These are phyloP conservation scores for Ophiostoma sp. DNA, from an alignment of 2,329 filamentous ascomycete genomes.

Conservation along the genomic window DNA sequence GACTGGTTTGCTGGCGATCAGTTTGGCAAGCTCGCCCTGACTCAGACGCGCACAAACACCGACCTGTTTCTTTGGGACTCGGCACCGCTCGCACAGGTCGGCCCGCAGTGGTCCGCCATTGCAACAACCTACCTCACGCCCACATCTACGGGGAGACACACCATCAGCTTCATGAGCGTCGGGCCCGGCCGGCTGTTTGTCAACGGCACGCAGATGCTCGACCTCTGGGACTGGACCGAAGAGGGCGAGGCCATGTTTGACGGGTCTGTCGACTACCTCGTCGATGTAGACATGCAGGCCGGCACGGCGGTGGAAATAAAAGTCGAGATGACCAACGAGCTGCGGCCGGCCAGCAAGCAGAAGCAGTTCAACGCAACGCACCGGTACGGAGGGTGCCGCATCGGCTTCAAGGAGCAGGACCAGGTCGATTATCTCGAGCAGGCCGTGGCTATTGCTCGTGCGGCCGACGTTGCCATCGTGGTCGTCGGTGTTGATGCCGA, in stretches of 20 bases:
- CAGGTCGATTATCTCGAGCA: conserved; percentile 58
- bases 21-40: conserved; percentile 38
- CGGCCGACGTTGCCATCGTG: conserved; percentile 62
- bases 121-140: conserved; percentile 57
- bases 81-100: background rate
- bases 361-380: conserved; percentile 53
- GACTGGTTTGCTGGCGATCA: conserved; percentile 62
- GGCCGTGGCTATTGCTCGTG: conserved; percentile 33
- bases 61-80: background rate
- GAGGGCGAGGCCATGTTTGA: conserved; percentile 68
- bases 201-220: conserved; percentile 54
- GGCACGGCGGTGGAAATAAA: conserved; percentile 47
- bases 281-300: conserved; percentile 55
- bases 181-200: conserved; percentile 59
- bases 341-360: conserved; percentile 57
- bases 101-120: background rate
- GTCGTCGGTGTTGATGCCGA: conserved; percentile 66
- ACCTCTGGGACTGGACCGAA: conserved; percentile 65
- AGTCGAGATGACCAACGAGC: conserved; percentile 53
- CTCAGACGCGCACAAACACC: background rate
- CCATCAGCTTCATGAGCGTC: conserved; percentile 62
- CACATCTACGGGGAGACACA: conserved; percentile 56
- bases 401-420: conserved; percentile 65
- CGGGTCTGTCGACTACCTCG: conserved; percentile 59
- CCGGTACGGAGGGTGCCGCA: conserved; percentile 65